Evolutionary conservation across 108 stramenopile species (phyloP), one percentile per base, ranked within the genome.

Genomic region (Discostella pseudostelligera): DNA sequence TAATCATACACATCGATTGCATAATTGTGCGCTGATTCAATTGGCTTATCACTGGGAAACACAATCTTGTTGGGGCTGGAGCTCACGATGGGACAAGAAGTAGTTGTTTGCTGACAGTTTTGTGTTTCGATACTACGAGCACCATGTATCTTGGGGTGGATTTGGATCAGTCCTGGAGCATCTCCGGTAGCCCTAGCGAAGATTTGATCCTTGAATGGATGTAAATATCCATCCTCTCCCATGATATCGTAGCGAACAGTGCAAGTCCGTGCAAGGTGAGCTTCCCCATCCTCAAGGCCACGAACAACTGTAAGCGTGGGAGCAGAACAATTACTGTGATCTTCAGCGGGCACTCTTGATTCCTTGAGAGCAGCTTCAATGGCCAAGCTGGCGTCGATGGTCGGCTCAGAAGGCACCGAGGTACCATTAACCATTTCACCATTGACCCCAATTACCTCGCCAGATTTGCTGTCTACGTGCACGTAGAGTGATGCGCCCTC

Each of bases 211-310:
- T 16, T 39, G 39, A 16, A 40, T 13, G 56, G 56, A 13, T 1
- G 24, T 8, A 17, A 4, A 22, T 48, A 48, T 16, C 47, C 47
- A 17, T 48, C 47, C 17, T 40, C 56, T 17, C n/a, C 56, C 1
- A 16, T 1, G 22, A 57, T n/a, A 17, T 39, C 39, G 56, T 57
- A 57, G 14, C 16, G 39, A 17, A 39, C 39, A n/a, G 20, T 57
- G 56, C 56, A 40, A 21, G 39, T 26, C 37, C 39, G 25, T 13
- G 56, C 56, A 17, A 57, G 24, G 39, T 57, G 56, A 8, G 56
- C 39, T 16, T 57, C 56, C n/a, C 56, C 56, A n/a, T 40, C 39
- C 7, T n/a, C 39, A 40, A 48, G 47, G 17, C 56, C 56, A 20
- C 37, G 16, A 17, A 57, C 56, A 20, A 40, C 19, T 19, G 56